Base-by-base conservation (phyloP, 192 early-diverging fungal species). In the Coemansia sp. region DNA sequence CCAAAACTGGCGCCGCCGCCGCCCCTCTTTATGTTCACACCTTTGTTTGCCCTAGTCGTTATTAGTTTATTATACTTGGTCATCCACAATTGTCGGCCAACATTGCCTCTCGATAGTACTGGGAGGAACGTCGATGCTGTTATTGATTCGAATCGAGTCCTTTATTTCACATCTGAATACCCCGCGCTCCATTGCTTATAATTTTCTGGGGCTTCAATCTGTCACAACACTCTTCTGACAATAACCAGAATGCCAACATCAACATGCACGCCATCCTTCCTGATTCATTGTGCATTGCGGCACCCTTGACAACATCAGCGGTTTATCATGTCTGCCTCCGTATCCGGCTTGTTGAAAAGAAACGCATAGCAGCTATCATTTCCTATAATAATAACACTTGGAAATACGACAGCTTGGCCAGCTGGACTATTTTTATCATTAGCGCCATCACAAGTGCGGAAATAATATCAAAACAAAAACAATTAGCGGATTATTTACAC, bases 401-500 rank as follows among this genome's bases (percentile, higher is more conserved):
- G 35, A n/a, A 59, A 36, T 6, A 19, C 19, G 40, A 33, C 53
- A 56, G 17, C 53, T 56, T 34, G 29, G 16, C 53, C 53, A 10
- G 27, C 53, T 17, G 33, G 53, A 34, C 57, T 59, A 59, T 59
- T 59, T 59, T 19, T 59, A 59, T 37, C 57, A 11, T 27, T 37
- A 11, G 57, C 57, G 34, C 35, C 57, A 59, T 34, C n/a, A 59
- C 31, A 37, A 21, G 34, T 36, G n/a, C 9, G 36, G 35, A 8
- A 37, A 21, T 36, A 34, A 59, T 59, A 36, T n/a, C 31, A 59
- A 59, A 34, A 59, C 57, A 59, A 59, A 14, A 59, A 59, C 35
- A 59, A 19, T 34, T 56, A 56, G 53, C 11, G 31, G 1, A 11
- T 11, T 56, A 56, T 56, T 56, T 56, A 34, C 24, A 14, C 31